phyloP scores from a whole-genome alignment of 2,329 filamentous ascomycete species.

The Reticulascus tulasneorum region DNA sequence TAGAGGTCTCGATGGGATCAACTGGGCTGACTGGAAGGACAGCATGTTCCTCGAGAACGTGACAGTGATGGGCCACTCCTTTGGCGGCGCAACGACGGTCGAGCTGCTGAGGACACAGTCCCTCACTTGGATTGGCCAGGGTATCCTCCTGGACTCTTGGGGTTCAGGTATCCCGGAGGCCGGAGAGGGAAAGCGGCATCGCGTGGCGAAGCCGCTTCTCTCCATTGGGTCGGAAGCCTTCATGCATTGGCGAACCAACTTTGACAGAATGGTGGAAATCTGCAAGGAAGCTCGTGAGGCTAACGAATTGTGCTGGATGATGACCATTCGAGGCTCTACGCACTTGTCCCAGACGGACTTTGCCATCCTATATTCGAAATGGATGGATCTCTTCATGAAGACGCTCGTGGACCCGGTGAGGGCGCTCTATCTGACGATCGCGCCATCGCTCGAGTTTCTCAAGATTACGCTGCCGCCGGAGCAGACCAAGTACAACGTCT shows the following conservation, averaged over 20 bases:
- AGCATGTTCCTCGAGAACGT: conserved; percentile 51
- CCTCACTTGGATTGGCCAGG: conserved; percentile 55
- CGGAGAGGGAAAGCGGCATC: conserved; percentile 38
- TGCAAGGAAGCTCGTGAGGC: conserved; percentile 51
- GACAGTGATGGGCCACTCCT: conserved; percentile 63
- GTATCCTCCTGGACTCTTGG: conserved; percentile 65
- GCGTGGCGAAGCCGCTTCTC: conserved; percentile 50
- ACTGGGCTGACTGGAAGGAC: conserved; percentile 54
- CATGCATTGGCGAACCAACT: conserved; percentile 66
- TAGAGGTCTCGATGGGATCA: conserved; percentile 49
- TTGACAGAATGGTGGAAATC: conserved; percentile 51
- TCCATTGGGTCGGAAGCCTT: conserved; percentile 66
- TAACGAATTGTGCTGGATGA: conserved; percentile 44
- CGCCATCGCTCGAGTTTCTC: conserved; percentile 60
- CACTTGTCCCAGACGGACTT: conserved; percentile 66
- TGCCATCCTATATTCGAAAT: conserved; percentile 56
- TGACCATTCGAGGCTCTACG: conserved; percentile 55
- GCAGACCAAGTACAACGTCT: conserved; percentile 44
- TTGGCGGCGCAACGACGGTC: conserved; percentile 61
- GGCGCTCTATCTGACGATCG: conserved; percentile 60
- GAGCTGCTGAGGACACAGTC: conserved; percentile 54
- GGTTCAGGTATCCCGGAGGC: conserved; percentile 43
- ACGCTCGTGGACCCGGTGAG: conserved; percentile 59
- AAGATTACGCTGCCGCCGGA: conserved; percentile 44
- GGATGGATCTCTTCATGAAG: conserved; percentile 57